These are phyloP conservation scores for Eucalyptus viminalis DNA, from an alignment of 345 rosid genomes.

Conservation along the genomic window DNA sequence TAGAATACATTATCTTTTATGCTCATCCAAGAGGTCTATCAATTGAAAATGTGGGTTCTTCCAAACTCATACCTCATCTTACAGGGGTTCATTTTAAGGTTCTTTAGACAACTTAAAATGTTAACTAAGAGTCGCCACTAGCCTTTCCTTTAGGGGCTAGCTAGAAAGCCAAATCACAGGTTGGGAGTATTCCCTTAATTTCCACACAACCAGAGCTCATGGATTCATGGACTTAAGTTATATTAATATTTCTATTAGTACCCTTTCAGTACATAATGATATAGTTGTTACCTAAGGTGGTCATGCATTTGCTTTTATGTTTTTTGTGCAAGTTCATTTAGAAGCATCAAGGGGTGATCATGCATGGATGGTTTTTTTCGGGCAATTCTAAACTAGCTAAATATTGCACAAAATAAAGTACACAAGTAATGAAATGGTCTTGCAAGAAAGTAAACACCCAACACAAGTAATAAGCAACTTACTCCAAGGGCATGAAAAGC, in stretches of 20 bases:
- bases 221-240: background rate
- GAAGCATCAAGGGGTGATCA: background rate
- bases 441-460: background rate
- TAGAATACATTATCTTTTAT: accelerated
- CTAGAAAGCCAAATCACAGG: accelerated
- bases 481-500: background rate
- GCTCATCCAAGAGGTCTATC: background rate
- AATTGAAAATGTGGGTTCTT: background rate
- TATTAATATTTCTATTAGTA: accelerated
- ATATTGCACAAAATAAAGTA: too few species aligned
- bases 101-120: background rate
- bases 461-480: background rate
- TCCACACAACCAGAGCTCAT: background rate
- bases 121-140: background rate
- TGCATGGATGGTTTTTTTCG: background rate
- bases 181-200: background rate
- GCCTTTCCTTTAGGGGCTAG: background rate
- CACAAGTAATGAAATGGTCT: background rate
- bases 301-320: too few species aligned
- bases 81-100: too few species aligned
- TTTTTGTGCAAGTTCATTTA: background rate
- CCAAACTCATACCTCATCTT: accelerated
- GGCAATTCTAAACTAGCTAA: background rate
- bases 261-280: accelerated
- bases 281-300: too few species aligned